A percentile compares a stretch with the other conserved stretches of the same genome.
phyloP scores from a whole-genome alignment of 208 protist genomes.

The Vickermania ingenoplastis region DNA sequence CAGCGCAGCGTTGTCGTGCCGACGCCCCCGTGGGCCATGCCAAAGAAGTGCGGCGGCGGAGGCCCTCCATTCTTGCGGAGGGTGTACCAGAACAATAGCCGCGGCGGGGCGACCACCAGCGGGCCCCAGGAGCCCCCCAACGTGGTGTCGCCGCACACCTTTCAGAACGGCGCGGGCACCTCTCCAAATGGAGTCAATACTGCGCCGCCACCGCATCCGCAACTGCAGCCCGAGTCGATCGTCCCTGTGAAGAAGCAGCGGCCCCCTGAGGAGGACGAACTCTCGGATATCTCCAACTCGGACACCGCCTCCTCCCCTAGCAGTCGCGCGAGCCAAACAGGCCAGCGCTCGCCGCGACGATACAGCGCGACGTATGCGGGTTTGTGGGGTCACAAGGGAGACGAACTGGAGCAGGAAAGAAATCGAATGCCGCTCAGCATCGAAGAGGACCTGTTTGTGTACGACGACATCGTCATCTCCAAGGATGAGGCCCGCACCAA shows the following conservation, averaged over 20 bases:
- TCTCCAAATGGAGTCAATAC: too few relatives aligned
- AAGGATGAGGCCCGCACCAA: constrained; percentile 59
- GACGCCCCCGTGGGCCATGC: not conserved
- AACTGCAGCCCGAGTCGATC: not conserved
- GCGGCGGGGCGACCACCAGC: not conserved
- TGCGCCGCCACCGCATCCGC: too few relatives aligned
- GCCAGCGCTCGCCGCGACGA: not conserved
- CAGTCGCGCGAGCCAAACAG: not conserved
- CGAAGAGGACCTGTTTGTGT: constrained; percentile 72
- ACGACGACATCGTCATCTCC: constrained; percentile 77
- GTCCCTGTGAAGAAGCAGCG: not conserved
- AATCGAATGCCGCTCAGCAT: constrained; percentile 35
- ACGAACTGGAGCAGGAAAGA: constrained; percentile 73
- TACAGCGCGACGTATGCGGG: not conserved
- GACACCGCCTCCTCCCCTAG: not conserved
- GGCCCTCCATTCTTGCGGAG: not conserved
- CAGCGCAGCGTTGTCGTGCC: not conserved
- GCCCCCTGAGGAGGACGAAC: not conserved
- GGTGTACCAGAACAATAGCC: not conserved
- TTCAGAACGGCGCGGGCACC: not conserved
- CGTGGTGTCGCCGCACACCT: not conserved
- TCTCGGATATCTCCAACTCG: not conserved
- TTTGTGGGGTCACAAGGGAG: constrained; percentile 3
- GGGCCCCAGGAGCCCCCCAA: not conserved
- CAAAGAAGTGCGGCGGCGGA: not conserved